phyloP scores from a whole-genome alignment of 306 rosid species.

The Prunus campanulata region DNA sequence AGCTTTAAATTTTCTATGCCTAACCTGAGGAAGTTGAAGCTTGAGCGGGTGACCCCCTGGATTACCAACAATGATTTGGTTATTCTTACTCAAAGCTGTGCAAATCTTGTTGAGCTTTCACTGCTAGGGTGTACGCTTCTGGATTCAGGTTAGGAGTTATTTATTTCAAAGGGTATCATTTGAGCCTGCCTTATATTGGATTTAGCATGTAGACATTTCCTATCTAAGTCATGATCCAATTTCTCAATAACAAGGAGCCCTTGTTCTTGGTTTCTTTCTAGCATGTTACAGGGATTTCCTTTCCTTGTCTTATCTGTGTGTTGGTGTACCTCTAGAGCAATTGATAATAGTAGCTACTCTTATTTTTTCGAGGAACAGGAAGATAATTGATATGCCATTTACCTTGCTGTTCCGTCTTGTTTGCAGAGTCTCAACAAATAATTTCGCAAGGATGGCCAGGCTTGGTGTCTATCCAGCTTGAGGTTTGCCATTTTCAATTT shows the following conservation, averaged over 20 bases:
- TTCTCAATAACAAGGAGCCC: not conserved
- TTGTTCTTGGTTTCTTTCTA: slow-evolving; percentile 3
- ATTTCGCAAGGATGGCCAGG: slow-evolving; percentile 87
- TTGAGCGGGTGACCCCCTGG: slow-evolving; percentile 81
- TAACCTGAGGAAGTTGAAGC: slow-evolving; percentile 60
- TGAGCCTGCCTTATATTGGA: slow-evolving; percentile 15
- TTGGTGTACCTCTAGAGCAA: not conserved
- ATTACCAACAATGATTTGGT: slow-evolving; percentile 65
- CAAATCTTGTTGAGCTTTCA: slow-evolving; percentile 66
- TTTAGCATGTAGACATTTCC: not conserved
- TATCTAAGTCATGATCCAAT: not conserved
- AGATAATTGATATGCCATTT: slow-evolving; percentile 10
- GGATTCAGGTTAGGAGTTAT: slow-evolving; percentile 57
- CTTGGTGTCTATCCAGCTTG: slow-evolving; percentile 69
- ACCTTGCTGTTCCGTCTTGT: slow-evolving; percentile 4
- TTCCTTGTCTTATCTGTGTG: not conserved
- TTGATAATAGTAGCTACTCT: not conserved
- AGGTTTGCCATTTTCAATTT: slow-evolving; percentile 45
- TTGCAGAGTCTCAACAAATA: slow-evolving; percentile 70
- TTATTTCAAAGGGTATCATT: slow-evolving; percentile 20
- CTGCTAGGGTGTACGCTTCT: slow-evolving; percentile 66
- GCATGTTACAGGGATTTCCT: not conserved
- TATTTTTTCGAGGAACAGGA: not conserved
- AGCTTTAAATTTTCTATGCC: slow-evolving; percentile 54
- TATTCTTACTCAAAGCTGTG: slow-evolving; percentile 55